Conservation (phyloP, 306 rosid species). For the Lathyrus tuberosus region DNA sequence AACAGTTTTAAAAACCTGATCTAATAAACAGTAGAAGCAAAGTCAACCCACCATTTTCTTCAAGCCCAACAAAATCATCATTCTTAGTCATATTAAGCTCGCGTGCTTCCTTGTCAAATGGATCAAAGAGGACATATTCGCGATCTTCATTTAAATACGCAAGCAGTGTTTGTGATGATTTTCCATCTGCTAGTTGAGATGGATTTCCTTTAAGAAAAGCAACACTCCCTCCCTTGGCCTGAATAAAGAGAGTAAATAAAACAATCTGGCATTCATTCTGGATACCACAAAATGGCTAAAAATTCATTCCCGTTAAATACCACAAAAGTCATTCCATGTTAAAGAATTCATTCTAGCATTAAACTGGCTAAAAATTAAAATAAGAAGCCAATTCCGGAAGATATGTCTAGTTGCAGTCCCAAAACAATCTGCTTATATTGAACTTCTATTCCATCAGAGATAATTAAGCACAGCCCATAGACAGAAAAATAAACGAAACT, state of each 20-base stretch:
- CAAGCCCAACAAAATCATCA: constrained; percentile 44
- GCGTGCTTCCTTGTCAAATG: constrained; percentile 51
- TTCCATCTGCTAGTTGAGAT: constrained; percentile 46
- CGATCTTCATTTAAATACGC: constrained; percentile 78
- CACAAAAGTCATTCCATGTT: background rate
- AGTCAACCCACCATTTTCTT: constrained; percentile 73
- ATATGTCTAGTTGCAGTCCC: background rate
- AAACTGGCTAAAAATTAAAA: too few relatives aligned
- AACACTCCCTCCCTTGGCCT: constrained; percentile 91
- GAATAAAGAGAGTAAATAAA: constrained; percentile 4
- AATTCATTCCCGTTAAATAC: background rate
- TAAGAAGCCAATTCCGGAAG: background rate
- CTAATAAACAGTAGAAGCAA: constrained; percentile 17
- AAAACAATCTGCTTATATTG: constrained; percentile 1
- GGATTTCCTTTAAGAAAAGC: constrained; percentile 60
- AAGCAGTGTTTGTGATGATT: constrained; percentile 48
- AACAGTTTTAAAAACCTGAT: constrained; percentile 10
- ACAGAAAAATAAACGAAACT: background rate
- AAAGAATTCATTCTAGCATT: constrained; percentile 1
- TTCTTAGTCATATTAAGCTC: constrained; percentile 48
- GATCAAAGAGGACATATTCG: constrained; percentile 75
- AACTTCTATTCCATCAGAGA: background rate
- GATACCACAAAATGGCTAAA: too few relatives aligned
- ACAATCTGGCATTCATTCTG: too few relatives aligned
- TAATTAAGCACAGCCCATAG: background rate